Evolutionary conservation across 495 filamentous ascomycete genomes (phyloP), one percentile per base, ranked within the genome.

Genomic region (Penicillium coffeae): DNA sequence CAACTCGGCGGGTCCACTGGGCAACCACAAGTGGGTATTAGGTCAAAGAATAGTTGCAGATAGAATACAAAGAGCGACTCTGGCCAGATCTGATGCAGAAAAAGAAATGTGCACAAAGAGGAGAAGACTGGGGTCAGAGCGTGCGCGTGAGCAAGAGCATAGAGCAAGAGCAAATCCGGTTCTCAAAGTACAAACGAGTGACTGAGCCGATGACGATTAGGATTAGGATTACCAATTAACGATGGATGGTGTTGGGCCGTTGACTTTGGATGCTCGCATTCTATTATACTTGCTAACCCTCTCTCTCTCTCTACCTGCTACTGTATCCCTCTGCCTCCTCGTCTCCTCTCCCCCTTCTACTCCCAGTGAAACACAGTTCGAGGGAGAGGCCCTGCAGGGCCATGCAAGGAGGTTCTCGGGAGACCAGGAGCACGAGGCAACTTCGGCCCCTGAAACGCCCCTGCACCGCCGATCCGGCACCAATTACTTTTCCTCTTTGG

Each of bases 311-410:
- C 8, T 14, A 8, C 8, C 15, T 41, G 13, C 37, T 41, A 35
- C 42, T 50, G 37, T 36, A 13, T 16, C 25, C 1, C 15, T 37
- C n/a, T n/a, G n/a, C n/a, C n/a, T n/a, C n/a, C n/a, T n/a, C n/a
- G n/a, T n/a, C n/a, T n/a, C 21, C 38, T 34, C 33, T 47, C 47
- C 48, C 36, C 18, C 38, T 44, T 32, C 46, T 50, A 47, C 32
- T 38, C 41, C 47, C 47, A 58, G 46, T 62, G 60, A 66, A 60
- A 66, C 62, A 58, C 20, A n/a, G 34, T 13, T 20, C 27, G 42
- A 49, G 46, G 51, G 51, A 50, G 22, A 42, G 16, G 19, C 14
- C 8, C 30, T 12, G 14, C 30, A 42, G 16, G 44, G 34, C 12
- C 39, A 36, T 32, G 49, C 49, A 52, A 52, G 49, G 49, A 25